Evolutionary conservation across 1,284 basidiomycete genomes (phyloP), one percentile per base, ranked within the genome.

Genomic region (Grifola frondosa): DNA sequence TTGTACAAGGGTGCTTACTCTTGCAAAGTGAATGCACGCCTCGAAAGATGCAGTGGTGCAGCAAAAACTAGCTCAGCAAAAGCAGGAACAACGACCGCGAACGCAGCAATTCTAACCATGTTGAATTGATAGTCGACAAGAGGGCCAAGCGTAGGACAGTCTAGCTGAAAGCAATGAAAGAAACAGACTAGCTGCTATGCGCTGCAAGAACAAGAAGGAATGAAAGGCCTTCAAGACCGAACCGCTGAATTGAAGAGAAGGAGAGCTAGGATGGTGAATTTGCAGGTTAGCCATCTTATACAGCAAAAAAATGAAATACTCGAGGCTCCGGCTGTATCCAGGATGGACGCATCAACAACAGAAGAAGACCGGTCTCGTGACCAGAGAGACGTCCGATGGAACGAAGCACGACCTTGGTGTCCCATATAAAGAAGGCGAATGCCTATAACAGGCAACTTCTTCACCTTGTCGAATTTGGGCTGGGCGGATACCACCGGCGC

Each of bases 151-250:
- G n/a, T n/a, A n/a, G 44, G 40, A 52, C 50, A 52, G 50, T 44
- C 50, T 49, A 52, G 50, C 50, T 52, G 50, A 42, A 36, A 42
- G 35, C 35, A 49, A 52, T 45, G 49, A 52, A 47, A 49, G 47
- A 47, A 48, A 52, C 50, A 52, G 50, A 46, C 50, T 52, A 52
- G 50, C 50, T 52, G 50, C 45, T n/a, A 33, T 22, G 42, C 28
- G 38, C 50, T n/a, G n/a, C n/a, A n/a, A n/a, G n/a, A n/a, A n/a
- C n/a, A n/a, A 47, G 40, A 47, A 52, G 42, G 47, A 52, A 49
- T 44, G 40, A 43, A 47, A 42, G 50, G 50, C 50, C 50, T 52
- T 52, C 50, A 48, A 52, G 50, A 52, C 50, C 50, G 50, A 48
- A 52, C 50, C 47, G 47, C 50, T 47, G 38, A 52, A 47, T 25